Evolutionary conservation across 1,284 basidiomycete genomes (phyloP), one percentile per base, ranked within the genome.

Genomic region (Cryptococcus amylolentus): DNA sequence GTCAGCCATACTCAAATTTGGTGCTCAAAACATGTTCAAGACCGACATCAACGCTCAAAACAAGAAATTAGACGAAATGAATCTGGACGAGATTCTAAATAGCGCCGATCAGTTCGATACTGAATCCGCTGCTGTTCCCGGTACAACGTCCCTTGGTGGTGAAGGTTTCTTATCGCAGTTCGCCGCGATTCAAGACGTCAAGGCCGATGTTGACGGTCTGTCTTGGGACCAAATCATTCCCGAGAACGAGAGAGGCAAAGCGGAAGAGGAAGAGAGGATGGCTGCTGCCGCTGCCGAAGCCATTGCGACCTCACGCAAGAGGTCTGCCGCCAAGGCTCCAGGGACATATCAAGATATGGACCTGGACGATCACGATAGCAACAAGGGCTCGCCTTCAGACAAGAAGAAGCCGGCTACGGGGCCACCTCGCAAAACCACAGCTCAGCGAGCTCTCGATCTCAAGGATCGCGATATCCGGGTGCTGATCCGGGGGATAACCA

Each of bases 151-250:
- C 3, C 84, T 97, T 16, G 96, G 96, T 77, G 95, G 96, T 56
- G 92, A 98, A 80, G 88, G 87, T 56, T 99, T 99, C 85, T 82
- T 98, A 59, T 87, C 94, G 40, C 88, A 91, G 69, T 96, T 98
- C 72, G 94, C 93, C 5, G 89, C 89, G 52, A 91, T 98, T 63
- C 95, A 92, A 76, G 96, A 98, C 77, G 88, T 98, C 72, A 98
- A 98, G 83, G 92, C 94, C 71, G 72, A 73, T 53, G 56, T 62
- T 13, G 66, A 68, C 31, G 93, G 96, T 77, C 89, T 98, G 82
- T 91, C 81, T 72, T 98, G 96, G 96, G 96, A 98, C 72, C 96
- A 98, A 66, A 98, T 99, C 72, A 98, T 99, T 66, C 96, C 96
- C 8, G 78, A 89, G 12, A 91, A 95, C 40, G 92, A 94, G 69